Base-by-base conservation (phyloP, 2,329 filamentous ascomycete species). In the Iodosphaeria phyllophila region DNA sequence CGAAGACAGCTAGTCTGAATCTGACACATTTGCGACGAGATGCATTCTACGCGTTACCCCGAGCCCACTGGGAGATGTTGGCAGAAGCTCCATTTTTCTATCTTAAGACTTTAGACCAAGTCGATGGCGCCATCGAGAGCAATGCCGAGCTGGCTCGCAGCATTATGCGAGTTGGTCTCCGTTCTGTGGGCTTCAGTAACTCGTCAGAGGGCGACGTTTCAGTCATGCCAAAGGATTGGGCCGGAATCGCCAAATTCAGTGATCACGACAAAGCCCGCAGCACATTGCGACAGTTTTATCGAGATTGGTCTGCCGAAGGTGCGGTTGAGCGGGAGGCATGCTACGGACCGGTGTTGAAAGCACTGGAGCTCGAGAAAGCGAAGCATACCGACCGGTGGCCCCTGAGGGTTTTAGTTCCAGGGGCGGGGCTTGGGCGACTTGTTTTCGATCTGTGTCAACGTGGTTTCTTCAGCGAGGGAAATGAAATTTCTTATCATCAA, bases 401-500 rank as follows among this genome's bases (percentile, higher is more conserved):
- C 6, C 48, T 77, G 23, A 68, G 59, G 22, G 70, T 98, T 1
- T 62, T 98, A 1, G 74, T 95, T 0, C 89, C 89, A 0, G 89
- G 89, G 0, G 84, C 86, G 4, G 89, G 89, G 0, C 57, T 98
- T 3, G 89, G 82, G 3, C 66, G 89, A 9, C 56, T 95, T 3
- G 79, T 95, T 1, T 92, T 91, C 40, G 89, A 98, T 22, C 58
- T 95, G 9, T 82, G 74, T 43, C 55, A 54, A 15, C 57, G 55
- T 1, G 84, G 89, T 8, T 91, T 72, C 46, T 54, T 64, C 8
- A 66, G 71, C 1, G 83, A 93, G 47, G 86, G 86, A 15, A 95
- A 93, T 43, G 79, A 98, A 50, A 92, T 95, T 32, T 93, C 84
- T 3, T 95, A 92, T 43, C 89, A 98, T 47, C 82, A 92, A 46